Evolutionary conservation across 345 rosid species (phyloP), one percentile per base, ranked within the genome.

Genomic region (Acer negundo): DNA sequence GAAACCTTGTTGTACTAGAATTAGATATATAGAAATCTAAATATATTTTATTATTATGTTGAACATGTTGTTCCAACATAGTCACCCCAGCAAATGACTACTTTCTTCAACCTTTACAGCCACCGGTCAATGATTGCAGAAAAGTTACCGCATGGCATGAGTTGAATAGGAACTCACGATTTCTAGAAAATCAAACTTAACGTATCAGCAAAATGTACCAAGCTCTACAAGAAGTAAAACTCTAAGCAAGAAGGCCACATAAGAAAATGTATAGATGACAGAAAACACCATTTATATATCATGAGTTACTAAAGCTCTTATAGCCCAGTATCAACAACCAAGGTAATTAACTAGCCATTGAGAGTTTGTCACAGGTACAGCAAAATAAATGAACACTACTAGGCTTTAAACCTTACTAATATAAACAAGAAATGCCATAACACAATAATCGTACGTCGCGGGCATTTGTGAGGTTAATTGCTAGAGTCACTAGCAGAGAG

Each of bases 401-500:
- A 68, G 28, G 47, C 31, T 42, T 78, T 17, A 19, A 56, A 23
- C 28, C 24, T 80, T 51, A 44, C 78, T 40, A 19, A 55, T 74
- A 77, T 77, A 77, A 74, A 74, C 78, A 63, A 55, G 28, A 68
- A 15, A 40, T 55, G 74, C 72, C 78, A 51, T n/a, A 53, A 47
- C 47, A 67, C 73, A 76, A 76, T 35, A 64, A 72, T 55, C 63
- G n/a, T 66, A 40, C 35, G 38, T 49, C 62, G 66, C 12, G 4
- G 78, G 53, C 67, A 59, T 70, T 11, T 7, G 10, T 56, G 19
- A 40, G 62, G 73, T n/a, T 6, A 35, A 35, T 13, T 16, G 22
- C 22, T 11, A n/a, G n/a, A n/a, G n/a, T n/a, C n/a, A 28, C 31
- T 28, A 20, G 62, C 47, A 28, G 63, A 42, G 12, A 16, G 3